Evolutionary conservation across 768 basidiomycete species (phyloP).

Genomic region (Clavaria fumosa): DNA sequence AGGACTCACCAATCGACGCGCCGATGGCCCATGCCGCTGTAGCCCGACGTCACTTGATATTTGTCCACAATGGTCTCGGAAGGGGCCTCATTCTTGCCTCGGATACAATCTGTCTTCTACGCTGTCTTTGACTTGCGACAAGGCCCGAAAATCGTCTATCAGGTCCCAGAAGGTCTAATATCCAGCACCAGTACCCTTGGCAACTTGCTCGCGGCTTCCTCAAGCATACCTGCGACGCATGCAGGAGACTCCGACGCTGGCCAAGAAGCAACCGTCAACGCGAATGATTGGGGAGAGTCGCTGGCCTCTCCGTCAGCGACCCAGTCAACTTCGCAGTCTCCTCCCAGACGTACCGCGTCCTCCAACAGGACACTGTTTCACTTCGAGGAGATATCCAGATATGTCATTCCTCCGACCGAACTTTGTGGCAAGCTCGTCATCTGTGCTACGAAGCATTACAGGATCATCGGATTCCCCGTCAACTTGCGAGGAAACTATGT

Average conservation of each 20-base stretch:
- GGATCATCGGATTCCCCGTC: slow-evolving; percentile 87
- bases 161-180: slow-evolving; percentile 88
- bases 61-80: slow-evolving; percentile 23
- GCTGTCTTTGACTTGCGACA: slow-evolving; percentile 76
- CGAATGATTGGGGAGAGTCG: too few species aligned
- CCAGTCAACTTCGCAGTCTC: slow-evolving; percentile 29
- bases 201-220: slow-evolving; percentile 23
- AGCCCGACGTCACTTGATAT: neutral
- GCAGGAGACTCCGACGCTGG: slow-evolving; percentile 18
- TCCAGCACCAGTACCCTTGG: slow-evolving; percentile 17
- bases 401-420: slow-evolving; percentile 78
- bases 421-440: slow-evolving; percentile 83
- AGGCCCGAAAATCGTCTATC: slow-evolving; percentile 83
- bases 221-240: slow-evolving; percentile 21
- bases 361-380: slow-evolving; percentile 54
- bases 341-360: slow-evolving; percentile 34
- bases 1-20: too few species aligned
- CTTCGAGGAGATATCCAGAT: slow-evolving; percentile 84
- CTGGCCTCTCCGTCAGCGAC: slow-evolving; percentile 31
- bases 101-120: slow-evolving; percentile 84
- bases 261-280: slow-evolving; percentile 37
- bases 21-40: too few species aligned
- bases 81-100: slow-evolving; percentile 60
- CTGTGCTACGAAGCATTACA: slow-evolving; percentile 64
- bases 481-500: slow-evolving; percentile 62